A percentile compares a stretch with the other conserved stretches of the same genome.
phyloP scores from a whole-genome alignment of 1,139 yeast genomes.

The Pneumocystis canis region DNA sequence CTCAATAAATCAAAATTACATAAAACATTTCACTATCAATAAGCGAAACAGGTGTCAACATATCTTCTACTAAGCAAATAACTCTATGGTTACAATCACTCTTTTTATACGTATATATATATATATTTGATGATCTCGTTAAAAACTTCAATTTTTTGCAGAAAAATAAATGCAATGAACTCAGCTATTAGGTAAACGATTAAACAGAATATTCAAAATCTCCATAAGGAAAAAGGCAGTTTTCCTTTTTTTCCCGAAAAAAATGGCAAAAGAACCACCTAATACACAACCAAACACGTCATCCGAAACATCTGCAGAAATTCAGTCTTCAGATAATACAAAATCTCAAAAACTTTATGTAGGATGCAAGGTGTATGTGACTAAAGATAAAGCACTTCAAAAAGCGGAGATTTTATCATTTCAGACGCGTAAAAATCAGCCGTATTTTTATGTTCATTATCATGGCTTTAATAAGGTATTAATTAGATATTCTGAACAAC shows the following conservation, averaged over 20 bases:
- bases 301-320: background rate
- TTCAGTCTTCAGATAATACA: constrained; percentile 9
- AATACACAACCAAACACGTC: background rate
- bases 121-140: background rate
- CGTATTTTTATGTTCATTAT: constrained; percentile 82
- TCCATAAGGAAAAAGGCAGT: background rate
- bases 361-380: constrained; percentile 71
- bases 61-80: no score
- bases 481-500: constrained; percentile 17
- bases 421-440: constrained; percentile 59
- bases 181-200: background rate
- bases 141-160: background rate
- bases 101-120: background rate
- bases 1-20: no score
- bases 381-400: constrained; percentile 65
- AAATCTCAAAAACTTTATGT: constrained; percentile 17
- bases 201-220: background rate
- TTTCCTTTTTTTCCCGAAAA: background rate
- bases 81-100: no score
- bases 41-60: no score
- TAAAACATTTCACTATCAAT: no score
- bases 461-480: constrained; percentile 65
- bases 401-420: constrained; percentile 74
- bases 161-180: background rate
- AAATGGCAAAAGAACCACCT: background rate